Base-by-base conservation (phyloP, 1,139 yeast genomes). In the Taphrina deformans region DNA sequence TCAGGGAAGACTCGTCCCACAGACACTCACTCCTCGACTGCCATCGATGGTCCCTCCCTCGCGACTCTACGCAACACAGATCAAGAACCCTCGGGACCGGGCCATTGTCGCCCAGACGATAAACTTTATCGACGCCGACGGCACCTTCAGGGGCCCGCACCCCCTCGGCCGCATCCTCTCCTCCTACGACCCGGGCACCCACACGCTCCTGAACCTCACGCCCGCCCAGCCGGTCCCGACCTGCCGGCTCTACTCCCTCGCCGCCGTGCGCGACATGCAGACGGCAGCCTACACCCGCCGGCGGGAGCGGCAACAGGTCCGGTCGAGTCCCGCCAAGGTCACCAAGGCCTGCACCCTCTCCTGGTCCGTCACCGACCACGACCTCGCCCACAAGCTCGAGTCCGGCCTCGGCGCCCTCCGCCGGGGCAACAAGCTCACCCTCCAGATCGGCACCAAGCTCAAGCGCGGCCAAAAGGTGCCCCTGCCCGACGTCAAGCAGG, bases 331-430 rank as follows among this genome's bases (percentile, higher is more conserved):
- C 12, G 38, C 41, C n/a, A 40, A 50, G n/a, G 40, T 29, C 21
- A 21, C 31, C 14, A 59, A 59, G 23, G 56, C 48, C 51, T 51
- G 55, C 41, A 26, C 14, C 21, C 50, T 59, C 55, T 46, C 35
- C 18, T 59, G 63, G 63, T 35, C 35, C 14, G 63, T 59, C 56
- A 59, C 63, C 18, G 51, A 35, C 21, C 63, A 59, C 26, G 63
- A 59, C 16, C 29, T 59, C 9, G 29, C 24, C 9, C 63, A 59
- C 23, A 59, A 59, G 27, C 46, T 59, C 29, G 63, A 59, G 7
- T 24, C 63, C 14, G 63, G 63, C 50, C 46, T 59, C 26, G 9
- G 23, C n/a, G 63, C 63, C n/a, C 50, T 59, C 18, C 9, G 35
- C 10, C 24, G 29, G 33, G 63, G 63, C 40, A 59, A 59, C 23